phyloP scores from a whole-genome alignment of 2,329 filamentous ascomycete species.

The Diaporthe humulicola region DNA sequence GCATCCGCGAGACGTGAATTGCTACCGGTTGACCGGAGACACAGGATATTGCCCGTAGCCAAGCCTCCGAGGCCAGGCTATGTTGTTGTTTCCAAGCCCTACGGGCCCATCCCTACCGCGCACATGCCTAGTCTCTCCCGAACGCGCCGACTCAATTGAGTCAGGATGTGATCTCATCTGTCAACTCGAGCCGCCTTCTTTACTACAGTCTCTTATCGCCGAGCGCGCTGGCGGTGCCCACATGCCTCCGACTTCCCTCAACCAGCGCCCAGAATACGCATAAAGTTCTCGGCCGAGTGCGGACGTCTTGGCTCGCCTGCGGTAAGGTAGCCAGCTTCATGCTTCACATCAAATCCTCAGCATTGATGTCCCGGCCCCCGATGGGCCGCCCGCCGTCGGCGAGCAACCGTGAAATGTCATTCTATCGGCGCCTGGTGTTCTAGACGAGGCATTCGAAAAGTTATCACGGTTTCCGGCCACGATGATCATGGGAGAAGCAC shows the following conservation, averaged over 20 bases:
- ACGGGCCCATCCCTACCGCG: not conserved
- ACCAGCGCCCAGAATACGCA: conserved; percentile 6
- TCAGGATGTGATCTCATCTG: not conserved
- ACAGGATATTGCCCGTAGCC: not conserved
- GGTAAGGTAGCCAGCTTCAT: conserved; percentile 23
- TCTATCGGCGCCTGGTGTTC: not conserved
- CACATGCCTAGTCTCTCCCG: not conserved
- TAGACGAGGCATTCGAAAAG: not conserved
- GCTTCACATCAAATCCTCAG: conserved; percentile 1
- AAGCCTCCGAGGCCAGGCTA: not conserved
- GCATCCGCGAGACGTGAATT: conserved; percentile 23
- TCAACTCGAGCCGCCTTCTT: conserved; percentile 4
- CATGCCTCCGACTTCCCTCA: not conserved
- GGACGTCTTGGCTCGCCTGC: conserved; percentile 5
- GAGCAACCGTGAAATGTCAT: not conserved
- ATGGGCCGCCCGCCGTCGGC: conserved; percentile 24
- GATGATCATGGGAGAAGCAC: not conserved
- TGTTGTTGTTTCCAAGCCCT: conserved; percentile 18
- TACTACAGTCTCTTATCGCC: not conserved
- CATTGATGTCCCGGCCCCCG: conserved; percentile 8
- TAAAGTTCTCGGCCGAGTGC: conserved; percentile 23
- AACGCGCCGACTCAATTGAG: not conserved
- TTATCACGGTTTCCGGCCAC: not conserved
- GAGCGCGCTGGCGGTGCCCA: not conserved
- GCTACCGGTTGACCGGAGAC: not conserved